Percentiles rank a stretch among this genome's conserved stretches.
phyloP scores from a whole-genome alignment of 2,329 filamentous ascomycete genomes.

The Colletotrichum sp. region DNA sequence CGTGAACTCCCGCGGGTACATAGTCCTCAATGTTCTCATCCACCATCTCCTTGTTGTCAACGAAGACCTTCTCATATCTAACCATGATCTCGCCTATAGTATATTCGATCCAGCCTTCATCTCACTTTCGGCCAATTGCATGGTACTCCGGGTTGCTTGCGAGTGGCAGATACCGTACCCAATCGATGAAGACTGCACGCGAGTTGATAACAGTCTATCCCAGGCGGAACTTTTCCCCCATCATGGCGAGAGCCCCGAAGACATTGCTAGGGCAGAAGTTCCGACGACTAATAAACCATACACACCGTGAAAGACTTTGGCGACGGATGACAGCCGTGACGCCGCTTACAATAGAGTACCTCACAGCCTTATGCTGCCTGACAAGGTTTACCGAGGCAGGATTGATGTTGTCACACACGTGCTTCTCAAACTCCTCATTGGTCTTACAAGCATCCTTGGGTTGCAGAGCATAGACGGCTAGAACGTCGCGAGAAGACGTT shows the following conservation, averaged over 20 bases:
- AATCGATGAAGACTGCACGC: fast-evolving
- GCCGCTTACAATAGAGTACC: fast-evolving
- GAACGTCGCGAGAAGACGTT: background rate
- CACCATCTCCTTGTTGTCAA: background rate
- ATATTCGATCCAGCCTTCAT: fast-evolving
- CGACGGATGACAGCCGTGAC: fast-evolving
- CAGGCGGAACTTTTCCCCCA: background rate
- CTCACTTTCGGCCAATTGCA: fast-evolving
- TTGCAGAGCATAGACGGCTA: fast-evolving
- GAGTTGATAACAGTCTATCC: background rate
- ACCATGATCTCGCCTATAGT: fast-evolving
- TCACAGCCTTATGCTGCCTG: background rate
- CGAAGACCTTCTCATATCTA: background rate
- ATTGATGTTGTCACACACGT: background rate
- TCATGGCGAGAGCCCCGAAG: background rate
- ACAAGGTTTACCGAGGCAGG: fast-evolving
- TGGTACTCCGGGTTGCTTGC: background rate
- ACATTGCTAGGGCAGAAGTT: background rate
- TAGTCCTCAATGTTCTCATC: fast-evolving
- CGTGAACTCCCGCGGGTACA: fast-evolving
- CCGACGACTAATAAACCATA: fast-evolving
- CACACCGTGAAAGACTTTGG: fast-evolving
- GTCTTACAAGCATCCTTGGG: background rate
- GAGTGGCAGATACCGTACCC: fast-evolving
- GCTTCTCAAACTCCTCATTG: background rate